Evolutionary conservation across 257 asterid species (phyloP).

Genomic region (Petunia axillaris): DNA sequence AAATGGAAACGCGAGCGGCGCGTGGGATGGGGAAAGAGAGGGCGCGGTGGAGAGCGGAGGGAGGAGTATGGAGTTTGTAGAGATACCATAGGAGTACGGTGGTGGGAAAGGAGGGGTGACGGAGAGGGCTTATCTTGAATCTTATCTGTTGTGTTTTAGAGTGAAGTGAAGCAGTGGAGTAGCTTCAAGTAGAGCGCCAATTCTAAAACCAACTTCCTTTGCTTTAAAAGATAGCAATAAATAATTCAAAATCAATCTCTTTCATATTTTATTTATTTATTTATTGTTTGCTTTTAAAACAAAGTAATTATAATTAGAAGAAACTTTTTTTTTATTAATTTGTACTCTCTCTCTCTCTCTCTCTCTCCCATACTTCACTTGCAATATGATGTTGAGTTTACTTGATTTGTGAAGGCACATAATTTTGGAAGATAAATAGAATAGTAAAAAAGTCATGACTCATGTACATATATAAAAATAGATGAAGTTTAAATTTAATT

Average conservation of each 20-base stretch:
- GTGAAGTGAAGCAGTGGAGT: constrained; percentile 10
- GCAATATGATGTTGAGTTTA: no score
- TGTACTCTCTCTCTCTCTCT: no score
- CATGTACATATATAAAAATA: no score
- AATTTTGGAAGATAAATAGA: no score
- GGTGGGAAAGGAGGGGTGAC: not conserved
- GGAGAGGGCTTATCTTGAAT: constrained; percentile 22
- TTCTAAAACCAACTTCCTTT: not conserved
- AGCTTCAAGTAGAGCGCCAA: constrained; percentile 25
- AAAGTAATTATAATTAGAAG: not conserved
- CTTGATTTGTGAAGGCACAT: no score
- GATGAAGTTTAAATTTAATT: no score
- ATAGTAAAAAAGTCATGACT: no score
- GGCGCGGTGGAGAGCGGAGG: constrained; percentile 12
- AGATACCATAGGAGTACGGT: constrained; percentile 26
- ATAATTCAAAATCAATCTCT: not conserved
- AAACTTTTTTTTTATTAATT: no score
- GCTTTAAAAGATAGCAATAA: not conserved
- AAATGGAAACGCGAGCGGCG: constrained; percentile 28
- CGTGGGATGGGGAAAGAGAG: constrained; percentile 2
- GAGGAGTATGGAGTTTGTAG: constrained; percentile 1
- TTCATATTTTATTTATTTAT: no score
- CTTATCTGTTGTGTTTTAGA: not conserved
- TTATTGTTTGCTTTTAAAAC: not conserved
- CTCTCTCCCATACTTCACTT: no score